These are phyloP conservation scores for Setaria italica DNA, from an alignment of 202 grass and related monocot genomes.

Conservation along the genomic window DNA sequence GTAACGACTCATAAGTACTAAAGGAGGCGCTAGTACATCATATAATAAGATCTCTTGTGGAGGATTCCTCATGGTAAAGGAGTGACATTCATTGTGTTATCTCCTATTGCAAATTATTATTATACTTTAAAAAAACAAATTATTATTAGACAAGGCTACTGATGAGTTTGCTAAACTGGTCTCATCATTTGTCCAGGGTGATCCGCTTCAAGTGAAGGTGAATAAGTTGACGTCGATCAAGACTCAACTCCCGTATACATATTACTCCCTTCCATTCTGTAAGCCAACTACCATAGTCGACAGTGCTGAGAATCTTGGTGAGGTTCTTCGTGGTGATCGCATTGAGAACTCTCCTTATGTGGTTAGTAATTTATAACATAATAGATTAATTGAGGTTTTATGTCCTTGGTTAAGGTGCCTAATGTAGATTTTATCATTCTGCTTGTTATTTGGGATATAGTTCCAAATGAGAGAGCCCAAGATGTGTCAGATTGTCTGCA, in stretches of 20 bases:
- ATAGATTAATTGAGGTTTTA: constrained; percentile 14
- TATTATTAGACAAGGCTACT: too few relatives aligned
- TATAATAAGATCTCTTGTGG: background rate
- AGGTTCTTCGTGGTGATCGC: constrained; percentile 97
- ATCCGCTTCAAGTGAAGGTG: constrained; percentile 81
- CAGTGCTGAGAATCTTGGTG: constrained; percentile 94
- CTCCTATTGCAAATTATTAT: background rate
- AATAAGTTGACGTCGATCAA: constrained; percentile 96
- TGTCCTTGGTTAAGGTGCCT: constrained; percentile 21
- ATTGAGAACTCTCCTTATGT: constrained; percentile 95
- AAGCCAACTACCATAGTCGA: constrained; percentile 72
- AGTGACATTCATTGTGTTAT: background rate
- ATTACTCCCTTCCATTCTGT: constrained; percentile 94
- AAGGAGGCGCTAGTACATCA: constrained; percentile 1
- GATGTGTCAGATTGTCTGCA: constrained; percentile 96
- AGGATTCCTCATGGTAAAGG: background rate
- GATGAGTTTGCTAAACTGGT: background rate
- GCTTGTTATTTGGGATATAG: constrained; percentile 48
- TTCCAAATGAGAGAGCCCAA: constrained; percentile 96
- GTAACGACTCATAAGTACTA: background rate
- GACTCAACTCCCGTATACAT: constrained; percentile 92
- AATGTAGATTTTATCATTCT: background rate
- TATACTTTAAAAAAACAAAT: too few relatives aligned
- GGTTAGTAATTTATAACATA: constrained; percentile 58
- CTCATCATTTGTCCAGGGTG: constrained; percentile 54